phyloP scores from a whole-genome alignment of 345 rosid species.

The Corymbia maculata region DNA sequence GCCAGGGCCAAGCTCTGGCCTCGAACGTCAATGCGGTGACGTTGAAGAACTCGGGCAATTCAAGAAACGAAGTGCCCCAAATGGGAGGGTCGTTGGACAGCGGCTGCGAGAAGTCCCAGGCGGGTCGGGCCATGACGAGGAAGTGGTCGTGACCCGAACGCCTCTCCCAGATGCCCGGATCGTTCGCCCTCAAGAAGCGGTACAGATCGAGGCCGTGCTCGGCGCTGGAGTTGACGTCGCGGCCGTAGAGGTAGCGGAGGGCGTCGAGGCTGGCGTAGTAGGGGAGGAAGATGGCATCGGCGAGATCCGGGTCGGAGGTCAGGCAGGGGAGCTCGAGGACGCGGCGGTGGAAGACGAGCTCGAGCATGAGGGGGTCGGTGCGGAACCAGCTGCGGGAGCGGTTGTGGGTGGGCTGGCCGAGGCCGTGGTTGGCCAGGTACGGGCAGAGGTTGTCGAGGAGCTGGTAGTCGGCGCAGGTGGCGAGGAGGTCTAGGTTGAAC shows the following conservation, averaged over 20 bases:
- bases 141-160: conserved; percentile 69
- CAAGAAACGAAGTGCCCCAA: conserved; percentile 93
- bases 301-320: conserved; percentile 57
- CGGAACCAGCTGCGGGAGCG: conserved; percentile 84
- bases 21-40: conserved; percentile 67
- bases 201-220: conserved; percentile 69
- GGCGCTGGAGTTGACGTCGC: conserved; percentile 56
- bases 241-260: conserved; percentile 64
- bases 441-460: conserved; percentile 62
- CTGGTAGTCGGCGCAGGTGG: conserved; percentile 63
- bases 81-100: conserved; percentile 57
- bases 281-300: conserved; percentile 70
- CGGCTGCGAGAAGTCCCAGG: conserved; percentile 92
- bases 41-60: conserved; percentile 66
- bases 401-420: conserved; percentile 76
- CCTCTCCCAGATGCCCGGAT: conserved; percentile 48
- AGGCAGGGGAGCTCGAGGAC: conserved; percentile 85
- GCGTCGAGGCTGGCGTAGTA: conserved; percentile 80
- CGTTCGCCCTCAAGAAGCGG: conserved; percentile 27
- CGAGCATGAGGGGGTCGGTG: conserved; percentile 66
- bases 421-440: conserved; percentile 74
- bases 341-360: conserved; percentile 76
- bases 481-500: conserved; percentile 83
- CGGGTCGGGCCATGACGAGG: conserved; percentile 82
- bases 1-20: conserved; percentile 78